Conservation (phyloP, 1,139 yeast species). For the Geotrichum carabidarum region DNA sequence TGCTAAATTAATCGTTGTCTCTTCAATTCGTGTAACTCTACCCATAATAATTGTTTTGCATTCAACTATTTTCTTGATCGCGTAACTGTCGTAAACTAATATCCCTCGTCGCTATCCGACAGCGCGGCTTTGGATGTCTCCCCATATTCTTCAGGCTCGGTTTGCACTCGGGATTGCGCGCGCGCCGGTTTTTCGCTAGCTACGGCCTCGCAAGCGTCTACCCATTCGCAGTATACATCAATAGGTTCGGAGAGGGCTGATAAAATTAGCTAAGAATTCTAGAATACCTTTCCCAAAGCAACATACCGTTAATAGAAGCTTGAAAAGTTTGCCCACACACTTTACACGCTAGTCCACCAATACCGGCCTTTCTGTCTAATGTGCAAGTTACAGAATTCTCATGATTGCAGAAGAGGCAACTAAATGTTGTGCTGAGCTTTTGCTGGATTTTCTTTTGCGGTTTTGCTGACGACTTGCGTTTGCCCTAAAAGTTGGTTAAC, state of each 20-base stretch:
- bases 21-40: background rate
- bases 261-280: background rate
- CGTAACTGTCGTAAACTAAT: background rate
- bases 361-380: conserved; percentile 77
- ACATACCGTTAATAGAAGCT: conserved; percentile 66
- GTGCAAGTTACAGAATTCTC: conserved; percentile 87
- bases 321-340: conserved; percentile 95
- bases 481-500: conserved; percentile 50
- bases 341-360: conserved; percentile 84
- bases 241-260: conserved; percentile 69
- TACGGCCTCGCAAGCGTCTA: conserved; percentile 96
- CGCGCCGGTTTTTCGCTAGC: conserved; percentile 44
- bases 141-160: conserved; percentile 5
- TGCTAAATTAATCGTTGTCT: background rate
- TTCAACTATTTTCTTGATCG: too few relatives aligned
- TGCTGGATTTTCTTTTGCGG: conserved; percentile 78
- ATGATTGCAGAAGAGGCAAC: conserved; percentile 93
- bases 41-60: background rate
- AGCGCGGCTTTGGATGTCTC: conserved; percentile 3
- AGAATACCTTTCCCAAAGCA: background rate
- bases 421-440: conserved; percentile 76
- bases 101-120: conserved; percentile 14
- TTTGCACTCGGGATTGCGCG: background rate
- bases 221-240: conserved; percentile 96
- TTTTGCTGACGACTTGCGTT: conserved; percentile 81